Evolutionary conservation across 176 grass and related monocot genomes (phyloP), one percentile per base, ranked within the genome.

Genomic region (Eragrostis curvula): DNA sequence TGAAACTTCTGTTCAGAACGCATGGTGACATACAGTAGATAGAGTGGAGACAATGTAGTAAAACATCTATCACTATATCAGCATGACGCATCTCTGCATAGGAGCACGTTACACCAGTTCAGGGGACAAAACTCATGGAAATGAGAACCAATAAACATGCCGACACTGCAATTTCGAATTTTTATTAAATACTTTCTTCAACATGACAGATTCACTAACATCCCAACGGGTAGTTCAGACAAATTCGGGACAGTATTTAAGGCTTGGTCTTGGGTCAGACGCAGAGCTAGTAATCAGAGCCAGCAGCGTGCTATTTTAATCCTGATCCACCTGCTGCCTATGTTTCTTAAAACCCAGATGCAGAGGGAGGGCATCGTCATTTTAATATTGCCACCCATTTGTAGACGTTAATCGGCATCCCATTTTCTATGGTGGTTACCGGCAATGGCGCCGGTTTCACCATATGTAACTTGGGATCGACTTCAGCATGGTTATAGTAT

Each of bases 221-320:
- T 86, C 66, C 68, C 59, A 41, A 79, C 70, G 57, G 74, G 49
- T 10, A 83, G 84, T 50, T 53, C 88, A 83, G 74, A 60, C 48
- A 79, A 0, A 29, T 60, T 47, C 61, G 39, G 84, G 68, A 29
- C 50, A 81, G 65, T 81, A 81, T 81, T 81, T 70, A 61, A 90
- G 30, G 41, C 60, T 28, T 15, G 67, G 24, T 66, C 66, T 8
- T 41, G 45, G 42, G 67, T 73, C 84, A 90, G 73, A 78, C 79
- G 79, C 0, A 13, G 61, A 74, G 69, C 79, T 17, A 44, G 84
- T 68, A 79, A 79, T 79, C 59, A 83, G 74, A 73, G 74, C 76
- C 74, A 69, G 44, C 66, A 62, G 20, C 6, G 14, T 61, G 57
- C 42, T 83, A 86, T 72, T 86, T 68, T 90, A 79, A 62, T 74